Base-by-base conservation (phyloP, 2,329 filamentous ascomycete species). In the Arthrinium phaeospermum region DNA sequence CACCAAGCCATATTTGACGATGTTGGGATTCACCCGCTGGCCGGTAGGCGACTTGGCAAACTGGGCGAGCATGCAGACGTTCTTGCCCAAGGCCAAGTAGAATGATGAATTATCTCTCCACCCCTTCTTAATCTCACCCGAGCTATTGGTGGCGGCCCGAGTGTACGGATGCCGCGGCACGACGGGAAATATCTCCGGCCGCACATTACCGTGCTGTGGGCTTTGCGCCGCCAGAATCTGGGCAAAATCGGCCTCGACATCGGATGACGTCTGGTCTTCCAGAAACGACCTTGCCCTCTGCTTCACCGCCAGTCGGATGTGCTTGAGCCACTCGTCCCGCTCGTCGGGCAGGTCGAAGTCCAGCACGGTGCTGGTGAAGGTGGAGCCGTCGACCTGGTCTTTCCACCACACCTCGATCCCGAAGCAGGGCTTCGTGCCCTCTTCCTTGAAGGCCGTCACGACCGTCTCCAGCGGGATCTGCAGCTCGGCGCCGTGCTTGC, bases 331-430 rank as follows among this genome's bases (percentile, higher is more conserved):
- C 64, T 85, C 83, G 71, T 89, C 86, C 37, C 87, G 82, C 69
- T 88, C 86, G 41, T 84, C 81, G 12, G 86, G 83, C 44, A 86
- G 77, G 68, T 79, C 80, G 76, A 90, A 89, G 76, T 86, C 86
- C 49, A 90, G 79, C 51, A 86, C 84, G 3, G 85, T 80, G 72
- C 85, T 86, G 72, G 81, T 81, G 74, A 87, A 89, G 19, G 83
- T 80, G 53, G 87, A 80, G 16, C 82, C 81, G 2, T 85, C 83
- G 71, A 83, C 81, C 22, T 80, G 78, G 19, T 84, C 84, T 72
- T 83, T 85, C 88, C 88, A 90, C 87, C 88, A 90, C 1, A 90
- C 82, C 76, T 90, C 88, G 69, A 90, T 78, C 7, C 86, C 86
- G 64, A 87, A 88, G 8, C 85, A 84, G 16, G 86, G 84, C 67